phyloP scores from a whole-genome alignment of 495 filamentous ascomycete genomes.

The Aspergillus funiculosus region DNA sequence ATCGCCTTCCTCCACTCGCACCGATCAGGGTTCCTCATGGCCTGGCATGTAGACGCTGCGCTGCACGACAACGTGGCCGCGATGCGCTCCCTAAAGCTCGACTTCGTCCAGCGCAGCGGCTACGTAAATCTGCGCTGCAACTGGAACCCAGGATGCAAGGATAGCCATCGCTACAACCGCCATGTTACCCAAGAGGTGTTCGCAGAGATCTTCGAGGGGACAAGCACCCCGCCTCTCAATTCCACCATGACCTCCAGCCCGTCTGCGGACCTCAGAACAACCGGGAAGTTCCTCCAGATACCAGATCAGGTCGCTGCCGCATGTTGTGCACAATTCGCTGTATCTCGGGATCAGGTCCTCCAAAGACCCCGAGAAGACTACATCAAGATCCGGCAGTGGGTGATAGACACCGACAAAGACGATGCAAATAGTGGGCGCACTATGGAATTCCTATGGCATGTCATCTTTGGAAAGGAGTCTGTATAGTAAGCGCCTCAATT shows the following conservation, averaged over 20 bases:
- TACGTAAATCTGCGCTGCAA: slow-evolving; percentile 65
- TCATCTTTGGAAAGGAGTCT: slow-evolving; percentile 51
- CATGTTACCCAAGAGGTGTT: slow-evolving; percentile 53
- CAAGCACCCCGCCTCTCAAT: slow-evolving; percentile 46
- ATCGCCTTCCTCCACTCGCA: slow-evolving; percentile 65
- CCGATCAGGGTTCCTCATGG: slow-evolving; percentile 39
- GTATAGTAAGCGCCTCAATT: slow-evolving; percentile 48
- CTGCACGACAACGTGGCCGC: slow-evolving; percentile 48
- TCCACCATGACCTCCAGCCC: slow-evolving; percentile 27
- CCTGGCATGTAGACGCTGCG: slow-evolving; percentile 60
- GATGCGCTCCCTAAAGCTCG: slow-evolving; percentile 46
- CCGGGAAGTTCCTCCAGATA: slow-evolving; percentile 23
- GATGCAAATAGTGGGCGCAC: slow-evolving; percentile 64
- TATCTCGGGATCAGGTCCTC: slow-evolving; percentile 48
- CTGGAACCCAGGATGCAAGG: slow-evolving; percentile 57
- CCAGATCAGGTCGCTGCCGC: slow-evolving; percentile 36
- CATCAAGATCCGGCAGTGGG: slow-evolving; percentile 59
- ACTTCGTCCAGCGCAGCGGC: slow-evolving; percentile 50
- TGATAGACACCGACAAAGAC: slow-evolving; percentile 52
- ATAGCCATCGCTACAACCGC: slow-evolving; percentile 45
- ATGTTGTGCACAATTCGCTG: slow-evolving; percentile 66
- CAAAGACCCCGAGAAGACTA: slow-evolving; percentile 54
- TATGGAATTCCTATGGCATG: slow-evolving; percentile 71
- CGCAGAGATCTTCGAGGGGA: slow-evolving; percentile 49
- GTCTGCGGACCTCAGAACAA: background rate